Evolutionary conservation across 495 filamentous ascomycete genomes (phyloP), one percentile per base, ranked within the genome.

Genomic region (Penicillium canescens): DNA sequence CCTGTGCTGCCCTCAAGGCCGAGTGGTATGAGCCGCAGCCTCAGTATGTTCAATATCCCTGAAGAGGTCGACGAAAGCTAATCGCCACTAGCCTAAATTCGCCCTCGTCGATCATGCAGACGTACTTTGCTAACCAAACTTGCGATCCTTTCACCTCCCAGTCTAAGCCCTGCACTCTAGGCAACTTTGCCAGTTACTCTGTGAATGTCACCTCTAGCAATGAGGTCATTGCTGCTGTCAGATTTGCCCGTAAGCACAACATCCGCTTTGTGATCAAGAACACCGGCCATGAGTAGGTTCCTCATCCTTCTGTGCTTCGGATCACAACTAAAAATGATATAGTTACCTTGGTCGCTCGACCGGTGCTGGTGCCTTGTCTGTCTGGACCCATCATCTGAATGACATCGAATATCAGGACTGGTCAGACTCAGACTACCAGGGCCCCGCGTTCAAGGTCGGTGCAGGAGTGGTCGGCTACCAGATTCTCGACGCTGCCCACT

Each of bases 261-360:
- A 71, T 89, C 38, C 79, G 84, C 23, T 66, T 89, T 20, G 75
- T 88, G 28, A 78, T 89, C 40, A 82, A 80, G 26, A 88, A 88
- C 61, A 88, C 85, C 3, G 86, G 86, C 6, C 70, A 76, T 69
- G 74, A 82, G 69, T 72, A 50, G 61, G 69, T 65, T 13, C 23
- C 28, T 5, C 28, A 6, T 5, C 2, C 4, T 34, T 16, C 11
- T 1, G 20, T n/a, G 1, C 9, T 47, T 5, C n/a, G 18, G n/a
- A 28, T 42, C 10, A 36, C 33, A 14, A 13, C 44, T 31, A n/a
- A 36, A 36, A 12, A 8, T 23, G 33, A 1, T 6, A 11, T 34
- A 72, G 69, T 50, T 86, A 84, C 63, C 63, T 75, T 9, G 84
- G 80, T 34, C 82, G 81, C 57, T 80, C 81, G n/a, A 82, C 78